Evolutionary conservation across 768 basidiomycete genomes (phyloP).

Genomic region (Neoboletus magnificus): DNA sequence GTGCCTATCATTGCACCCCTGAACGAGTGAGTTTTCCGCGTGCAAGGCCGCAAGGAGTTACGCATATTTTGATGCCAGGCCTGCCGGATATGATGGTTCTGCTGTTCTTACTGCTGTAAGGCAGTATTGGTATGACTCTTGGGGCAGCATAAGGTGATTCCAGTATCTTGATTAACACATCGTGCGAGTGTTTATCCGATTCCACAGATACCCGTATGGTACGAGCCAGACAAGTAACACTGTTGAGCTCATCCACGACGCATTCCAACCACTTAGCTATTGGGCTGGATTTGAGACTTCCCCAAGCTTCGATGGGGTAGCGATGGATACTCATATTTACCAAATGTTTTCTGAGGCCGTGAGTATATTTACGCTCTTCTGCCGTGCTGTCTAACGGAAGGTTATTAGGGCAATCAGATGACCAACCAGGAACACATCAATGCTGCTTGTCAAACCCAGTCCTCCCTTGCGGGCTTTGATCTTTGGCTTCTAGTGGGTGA

Average conservation of each 20-base stretch:
- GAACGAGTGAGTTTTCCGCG: constrained; percentile 57
- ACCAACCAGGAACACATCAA: constrained; percentile 54
- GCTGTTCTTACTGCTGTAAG: constrained; percentile 46
- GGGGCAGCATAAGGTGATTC: constrained; percentile 62
- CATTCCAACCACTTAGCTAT: constrained; percentile 70
- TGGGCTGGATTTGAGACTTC: constrained; percentile 62
- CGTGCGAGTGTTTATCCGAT: background rate
- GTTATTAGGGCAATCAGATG: constrained; percentile 42
- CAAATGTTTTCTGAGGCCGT: constrained; percentile 66
- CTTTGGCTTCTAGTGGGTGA: constrained; percentile 88
- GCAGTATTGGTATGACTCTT: constrained; percentile 75
- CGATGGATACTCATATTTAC: constrained; percentile 79
- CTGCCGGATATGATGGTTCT: constrained; percentile 63
- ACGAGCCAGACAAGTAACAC: constrained; percentile 49
- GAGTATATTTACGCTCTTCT: constrained; percentile 21
- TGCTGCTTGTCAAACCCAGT: constrained; percentile 50
- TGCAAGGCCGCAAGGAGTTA: background rate
- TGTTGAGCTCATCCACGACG: constrained; percentile 70
- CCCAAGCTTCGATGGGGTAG: constrained; percentile 59
- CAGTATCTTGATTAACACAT: background rate
- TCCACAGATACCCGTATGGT: constrained; percentile 39
- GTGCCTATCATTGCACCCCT: constrained; percentile 71
- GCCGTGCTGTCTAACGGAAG: background rate
- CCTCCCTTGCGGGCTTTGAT: constrained; percentile 47
- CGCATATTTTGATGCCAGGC: constrained; percentile 40